These are phyloP conservation scores for Persicaria maculosa DNA, from an alignment of 148 eudicot genomes.

Conservation along the genomic window DNA sequence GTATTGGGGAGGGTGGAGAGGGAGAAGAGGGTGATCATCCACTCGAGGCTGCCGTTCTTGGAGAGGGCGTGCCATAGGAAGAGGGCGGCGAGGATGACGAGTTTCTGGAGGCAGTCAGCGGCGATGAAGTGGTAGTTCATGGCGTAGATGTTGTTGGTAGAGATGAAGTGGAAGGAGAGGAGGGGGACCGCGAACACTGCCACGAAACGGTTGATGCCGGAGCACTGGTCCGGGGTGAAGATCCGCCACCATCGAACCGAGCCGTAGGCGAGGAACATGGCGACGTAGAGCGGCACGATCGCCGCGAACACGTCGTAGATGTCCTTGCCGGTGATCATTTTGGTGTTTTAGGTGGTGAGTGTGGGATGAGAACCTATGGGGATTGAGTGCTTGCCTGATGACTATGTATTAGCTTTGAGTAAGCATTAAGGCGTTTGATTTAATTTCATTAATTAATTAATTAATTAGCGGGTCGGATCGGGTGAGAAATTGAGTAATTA, in stretches of 20 bases:
- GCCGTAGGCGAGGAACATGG: constrained; percentile 91
- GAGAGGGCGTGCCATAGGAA: constrained; percentile 54
- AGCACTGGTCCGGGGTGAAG: constrained; percentile 96
- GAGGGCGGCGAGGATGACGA: constrained; percentile 56
- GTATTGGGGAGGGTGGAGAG: constrained; percentile 90
- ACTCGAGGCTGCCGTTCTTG: constrained; percentile 64
- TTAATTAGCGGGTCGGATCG: too few species aligned
- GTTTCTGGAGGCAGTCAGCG: constrained; percentile 72
- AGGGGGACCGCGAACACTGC: constrained; percentile 91
- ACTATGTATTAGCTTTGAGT: too few species aligned
- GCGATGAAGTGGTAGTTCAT: constrained; percentile 95
- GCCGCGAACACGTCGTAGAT: constrained; percentile 89
- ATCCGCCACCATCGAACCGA: constrained; percentile 97
- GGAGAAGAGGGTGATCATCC: constrained; percentile 90
- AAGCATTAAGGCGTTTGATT: too few species aligned
- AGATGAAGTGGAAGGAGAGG: constrained; percentile 90
- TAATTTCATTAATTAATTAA: too few species aligned
- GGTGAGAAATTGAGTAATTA: too few species aligned
- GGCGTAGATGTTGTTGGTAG: constrained; percentile 67
- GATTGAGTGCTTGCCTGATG: too few species aligned
- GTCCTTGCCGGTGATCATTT: constrained; percentile 88
- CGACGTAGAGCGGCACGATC: constrained; percentile 73
- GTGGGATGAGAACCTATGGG: not conserved
- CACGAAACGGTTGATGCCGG: constrained; percentile 93
- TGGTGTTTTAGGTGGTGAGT: not conserved